Base-by-base conservation (phyloP, 2,329 filamentous ascomycete genomes). In the Penicillium sp. region DNA sequence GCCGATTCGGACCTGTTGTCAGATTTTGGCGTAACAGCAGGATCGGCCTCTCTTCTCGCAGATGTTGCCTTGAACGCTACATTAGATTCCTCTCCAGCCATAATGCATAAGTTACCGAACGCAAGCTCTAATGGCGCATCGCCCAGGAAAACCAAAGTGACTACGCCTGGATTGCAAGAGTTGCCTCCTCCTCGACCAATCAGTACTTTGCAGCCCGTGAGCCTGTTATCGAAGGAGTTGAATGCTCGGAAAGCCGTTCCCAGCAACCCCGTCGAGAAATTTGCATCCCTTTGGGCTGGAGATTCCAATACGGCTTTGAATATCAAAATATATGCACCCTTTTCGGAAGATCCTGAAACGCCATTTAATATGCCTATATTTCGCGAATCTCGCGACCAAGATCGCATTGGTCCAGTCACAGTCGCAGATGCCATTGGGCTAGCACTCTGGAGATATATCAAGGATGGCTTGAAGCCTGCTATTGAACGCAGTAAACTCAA, bases 371-470 rank as follows among this genome's bases (percentile, higher is more conserved):
- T 87, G 57, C 79, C 83, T 3, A 72, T 86, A 24, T 74, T 77
- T 23, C 78, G 81, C 48, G 78, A 78, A 42, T 80, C 80, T 8
- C 83, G 83, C 60, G 81, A 84, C 40, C 74, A 78, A 23, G 71
- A 74, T 9, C 72, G 74, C 43, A 68, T 71, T 30, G 68, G 71
- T 4, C 77, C 75, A 2, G 79, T 84, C 20, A 83, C 78, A 5
- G 84, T 87, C 5, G 78, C 79, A 1, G 84, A 87, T 64, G 80
- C 84, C 2, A 87, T 87, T 62, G 84, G 84, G 3, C 74, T 86
- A 55, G 79, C 80, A 7, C 69, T 87, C n/a, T 87, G 80, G 77
- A 75, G 79, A 53, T 87, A 86, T 62, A 76, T 77, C 16, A 82
- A 86, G 64, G 82, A 86, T 62, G 75, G 77, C 6, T 71, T 79